Evolutionary conservation across 2,329 filamentous ascomycete genomes (phyloP).

Genomic region (Trichoderma hamatum): DNA sequence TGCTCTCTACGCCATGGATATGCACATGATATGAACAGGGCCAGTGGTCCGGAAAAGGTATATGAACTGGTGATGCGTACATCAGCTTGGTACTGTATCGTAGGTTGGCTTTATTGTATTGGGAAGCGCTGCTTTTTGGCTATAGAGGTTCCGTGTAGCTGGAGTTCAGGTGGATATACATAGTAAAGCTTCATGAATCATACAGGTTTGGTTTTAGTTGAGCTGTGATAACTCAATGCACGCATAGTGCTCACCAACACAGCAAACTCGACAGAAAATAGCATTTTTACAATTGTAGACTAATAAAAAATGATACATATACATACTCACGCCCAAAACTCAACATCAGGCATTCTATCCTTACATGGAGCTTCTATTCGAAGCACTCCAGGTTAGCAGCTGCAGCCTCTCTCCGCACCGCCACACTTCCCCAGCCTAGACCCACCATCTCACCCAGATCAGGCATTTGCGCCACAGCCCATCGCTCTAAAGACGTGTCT

Average conservation of each 20-base stretch:
- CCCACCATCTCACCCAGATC: neutral
- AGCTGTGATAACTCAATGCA: neutral
- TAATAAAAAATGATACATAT: neutral
- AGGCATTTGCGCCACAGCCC: slow-evolving; percentile 10
- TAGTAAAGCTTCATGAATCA: neutral
- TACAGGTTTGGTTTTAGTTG: neutral
- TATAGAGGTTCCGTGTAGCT: neutral
- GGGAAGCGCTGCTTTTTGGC: neutral
- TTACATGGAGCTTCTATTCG: neutral
- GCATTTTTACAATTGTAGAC: too few species aligned
- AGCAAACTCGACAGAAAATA: neutral
- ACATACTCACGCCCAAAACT: neutral
- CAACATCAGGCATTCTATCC: neutral
- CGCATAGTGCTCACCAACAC: neutral
- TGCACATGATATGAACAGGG: neutral
- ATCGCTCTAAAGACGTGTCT: slow-evolving; percentile 20
- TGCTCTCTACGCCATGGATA: neutral
- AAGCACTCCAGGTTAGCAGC: slow-evolving; percentile 8
- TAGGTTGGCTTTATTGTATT: neutral
- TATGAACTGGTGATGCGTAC: neutral
- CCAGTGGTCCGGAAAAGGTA: neutral
- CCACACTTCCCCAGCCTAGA: slow-evolving; percentile 2
- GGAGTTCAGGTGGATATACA: neutral
- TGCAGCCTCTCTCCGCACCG: neutral
- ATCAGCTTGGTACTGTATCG: neutral